Percentiles rank a stretch among this genome's conserved stretches.
These are phyloP conservation scores for Erigeron canadensis DNA, from an alignment of 129 eudicot genomes.

Conservation along the genomic window DNA sequence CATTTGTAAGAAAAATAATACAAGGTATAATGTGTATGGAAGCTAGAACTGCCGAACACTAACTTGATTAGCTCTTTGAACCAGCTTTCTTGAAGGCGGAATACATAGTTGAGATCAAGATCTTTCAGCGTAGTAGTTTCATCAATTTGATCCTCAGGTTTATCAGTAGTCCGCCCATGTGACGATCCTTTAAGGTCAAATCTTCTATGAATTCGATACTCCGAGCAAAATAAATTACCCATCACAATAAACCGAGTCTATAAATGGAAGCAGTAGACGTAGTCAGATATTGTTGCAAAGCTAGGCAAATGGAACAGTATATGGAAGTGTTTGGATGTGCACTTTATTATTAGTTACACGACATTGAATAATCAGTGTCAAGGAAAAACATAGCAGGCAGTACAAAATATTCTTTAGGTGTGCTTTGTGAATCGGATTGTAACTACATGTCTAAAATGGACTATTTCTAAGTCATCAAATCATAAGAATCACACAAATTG, in stretches of 20 bases:
- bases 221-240: constrained; percentile 98
- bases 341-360: not conserved
- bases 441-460: not conserved
- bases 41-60: constrained; percentile 19
- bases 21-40: not conserved
- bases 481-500: constrained; percentile 20
- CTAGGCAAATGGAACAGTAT: not conserved
- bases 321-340: not conserved
- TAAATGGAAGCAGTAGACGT: not conserved
- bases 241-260: constrained; percentile 94
- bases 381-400: not conserved
- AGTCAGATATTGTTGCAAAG: constrained; percentile 20
- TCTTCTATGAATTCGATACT: constrained; percentile 87
- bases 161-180: constrained; percentile 81
- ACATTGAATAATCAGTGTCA: not conserved
- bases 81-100: constrained; percentile 75
- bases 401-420: not conserved
- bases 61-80: constrained; percentile 85
- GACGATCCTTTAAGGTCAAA: constrained; percentile 98
- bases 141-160: constrained; percentile 86
- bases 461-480: not conserved
- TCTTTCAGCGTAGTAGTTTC: constrained; percentile 98
- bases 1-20: constrained; percentile 10
- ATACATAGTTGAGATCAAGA: constrained; percentile 87
- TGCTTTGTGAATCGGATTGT: not conserved